phyloP scores from a whole-genome alignment of 2,329 filamentous ascomycete species.

The Alternaria triticimaculans region DNA sequence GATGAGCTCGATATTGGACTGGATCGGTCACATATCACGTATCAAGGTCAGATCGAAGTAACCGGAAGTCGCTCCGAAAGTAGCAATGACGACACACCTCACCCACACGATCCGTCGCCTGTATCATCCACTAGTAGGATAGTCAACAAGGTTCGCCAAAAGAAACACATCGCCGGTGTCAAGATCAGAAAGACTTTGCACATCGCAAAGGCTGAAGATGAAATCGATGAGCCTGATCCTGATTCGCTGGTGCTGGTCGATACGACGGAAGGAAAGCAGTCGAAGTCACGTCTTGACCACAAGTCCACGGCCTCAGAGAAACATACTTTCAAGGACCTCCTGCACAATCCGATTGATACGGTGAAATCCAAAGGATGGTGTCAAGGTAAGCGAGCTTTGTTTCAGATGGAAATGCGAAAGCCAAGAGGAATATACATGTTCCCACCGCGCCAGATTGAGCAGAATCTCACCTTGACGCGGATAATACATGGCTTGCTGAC shows the following conservation, averaged over 20 bases:
- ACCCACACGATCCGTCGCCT: not conserved
- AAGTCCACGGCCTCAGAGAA: slow-evolving; percentile 27
- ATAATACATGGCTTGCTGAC: no score
- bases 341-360: slow-evolving; percentile 34
- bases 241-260: slow-evolving; percentile 25
- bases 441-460: no score
- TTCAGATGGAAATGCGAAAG: no score
- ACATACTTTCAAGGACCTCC: slow-evolving; percentile 29
- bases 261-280: slow-evolving; percentile 5
- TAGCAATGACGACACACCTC: slow-evolving; percentile 31
- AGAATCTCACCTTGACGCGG: no score
- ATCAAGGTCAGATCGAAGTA: slow-evolving; percentile 17
- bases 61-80: slow-evolving; percentile 16
- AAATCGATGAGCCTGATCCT: slow-evolving; percentile 1
- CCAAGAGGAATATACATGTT: no score
- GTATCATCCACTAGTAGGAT: slow-evolving; percentile 16
- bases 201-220: slow-evolving; percentile 27
- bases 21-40: slow-evolving; percentile 20
- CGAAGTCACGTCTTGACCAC: slow-evolving; percentile 26
- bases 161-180: slow-evolving; percentile 26
- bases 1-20: slow-evolving; percentile 17
- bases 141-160: slow-evolving; percentile 24
- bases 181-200: slow-evolving; percentile 34
- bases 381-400: slow-evolving; percentile 14
- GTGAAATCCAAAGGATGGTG: slow-evolving; percentile 29